phyloP scores from a whole-genome alignment of 73 alveolate genomes.

The Paramecium caudatum region DNA sequence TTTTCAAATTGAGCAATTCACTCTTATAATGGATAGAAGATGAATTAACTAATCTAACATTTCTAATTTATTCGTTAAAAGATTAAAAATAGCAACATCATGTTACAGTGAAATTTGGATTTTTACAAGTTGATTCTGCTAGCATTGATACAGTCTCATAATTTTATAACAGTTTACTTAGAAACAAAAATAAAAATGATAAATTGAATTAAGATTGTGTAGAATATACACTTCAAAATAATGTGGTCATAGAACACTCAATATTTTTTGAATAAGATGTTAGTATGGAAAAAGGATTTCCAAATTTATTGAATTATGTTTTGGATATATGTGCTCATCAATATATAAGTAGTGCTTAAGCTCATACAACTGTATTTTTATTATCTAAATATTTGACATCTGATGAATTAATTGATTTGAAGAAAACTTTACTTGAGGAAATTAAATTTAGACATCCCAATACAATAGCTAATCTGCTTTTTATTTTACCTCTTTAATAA shows the following conservation, averaged over 20 bases:
- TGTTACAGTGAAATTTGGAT: slow-evolving; percentile 6
- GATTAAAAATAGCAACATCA: background rate
- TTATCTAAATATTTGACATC: background rate
- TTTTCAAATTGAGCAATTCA: background rate
- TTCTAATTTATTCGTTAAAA: background rate
- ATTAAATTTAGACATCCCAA: slow-evolving; percentile 31
- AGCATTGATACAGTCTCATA: background rate
- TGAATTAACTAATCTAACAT: background rate
- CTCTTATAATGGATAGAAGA: slow-evolving; percentile 22
- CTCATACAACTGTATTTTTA: slow-evolving; percentile 34
- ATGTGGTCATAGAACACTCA: background rate
- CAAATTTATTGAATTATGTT: background rate
- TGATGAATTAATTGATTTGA: slow-evolving; percentile 18
- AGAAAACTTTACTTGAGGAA: background rate
- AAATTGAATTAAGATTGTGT: slow-evolving; percentile 13
- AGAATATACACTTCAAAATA: slow-evolving; percentile 7
- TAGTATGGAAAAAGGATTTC: background rate
- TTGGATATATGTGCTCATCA: background rate
- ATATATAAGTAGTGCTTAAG: background rate
- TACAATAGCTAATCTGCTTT: background rate
- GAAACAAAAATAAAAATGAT: background rate
- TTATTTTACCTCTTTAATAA: background rate
- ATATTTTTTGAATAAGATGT: background rate
- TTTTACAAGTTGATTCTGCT: background rate
- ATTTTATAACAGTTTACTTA: too few species aligned